A percentile compares a stretch with the other conserved stretches of the same genome.
These are phyloP conservation scores for Rhizophagus prolifer DNA, from an alignment of 192 early-diverging fungal species.

Conservation along the genomic window DNA sequence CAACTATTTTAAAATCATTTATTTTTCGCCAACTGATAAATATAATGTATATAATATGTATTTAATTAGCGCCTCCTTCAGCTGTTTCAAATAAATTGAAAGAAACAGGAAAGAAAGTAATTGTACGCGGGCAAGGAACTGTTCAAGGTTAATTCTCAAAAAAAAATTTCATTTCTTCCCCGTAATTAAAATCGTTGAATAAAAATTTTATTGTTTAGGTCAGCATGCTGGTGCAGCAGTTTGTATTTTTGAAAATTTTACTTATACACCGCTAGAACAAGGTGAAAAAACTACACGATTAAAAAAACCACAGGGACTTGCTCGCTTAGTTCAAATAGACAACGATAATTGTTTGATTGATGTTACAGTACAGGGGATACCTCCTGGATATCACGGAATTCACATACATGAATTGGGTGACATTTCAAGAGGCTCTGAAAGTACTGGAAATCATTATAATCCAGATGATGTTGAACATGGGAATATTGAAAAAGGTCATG, in stretches of 20 bases:
- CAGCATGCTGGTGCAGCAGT: constrained; percentile 81
- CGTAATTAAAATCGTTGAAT: not conserved
- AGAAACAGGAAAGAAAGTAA: constrained; percentile 68
- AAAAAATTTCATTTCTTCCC: not conserved
- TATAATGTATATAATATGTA: not conserved
- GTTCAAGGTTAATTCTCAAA: constrained; percentile 41
- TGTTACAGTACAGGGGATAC: constrained; percentile 69
- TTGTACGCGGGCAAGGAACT: constrained; percentile 77
- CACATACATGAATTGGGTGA: constrained; percentile 82
- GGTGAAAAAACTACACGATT: constrained; percentile 16
- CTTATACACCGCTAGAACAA: constrained; percentile 15
- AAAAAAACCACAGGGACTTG: constrained; percentile 61
- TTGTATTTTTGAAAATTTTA: constrained; percentile 79
- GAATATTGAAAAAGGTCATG: constrained; percentile 47
- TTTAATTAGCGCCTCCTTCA: constrained; percentile 60
- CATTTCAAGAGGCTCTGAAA: constrained; percentile 57
- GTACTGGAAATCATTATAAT: constrained; percentile 58
- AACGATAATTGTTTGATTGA: constrained; percentile 73
- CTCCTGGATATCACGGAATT: constrained; percentile 65
- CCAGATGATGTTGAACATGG: constrained; percentile 49
- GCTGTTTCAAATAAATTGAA: constrained; percentile 61
- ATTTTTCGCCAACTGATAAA: not conserved
- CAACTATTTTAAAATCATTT: constrained; percentile 4
- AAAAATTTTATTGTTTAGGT: constrained; percentile 22
- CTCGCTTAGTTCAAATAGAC: constrained; percentile 78